These are phyloP conservation scores for Diospyros kaki DNA, from an alignment of 148 eudicot species.

Conservation along the genomic window DNA sequence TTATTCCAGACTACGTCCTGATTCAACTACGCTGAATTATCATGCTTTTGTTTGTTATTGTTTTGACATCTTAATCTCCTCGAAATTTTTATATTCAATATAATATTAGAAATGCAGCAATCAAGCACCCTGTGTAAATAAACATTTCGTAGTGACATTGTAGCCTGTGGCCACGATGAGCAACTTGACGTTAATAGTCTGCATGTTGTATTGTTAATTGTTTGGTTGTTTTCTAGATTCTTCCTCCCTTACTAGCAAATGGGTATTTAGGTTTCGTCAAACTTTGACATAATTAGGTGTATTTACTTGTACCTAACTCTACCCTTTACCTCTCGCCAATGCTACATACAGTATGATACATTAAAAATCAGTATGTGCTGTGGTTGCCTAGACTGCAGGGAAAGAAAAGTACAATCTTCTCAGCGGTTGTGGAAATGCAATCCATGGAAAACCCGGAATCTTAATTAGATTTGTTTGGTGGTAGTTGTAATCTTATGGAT, in stretches of 20 bases:
- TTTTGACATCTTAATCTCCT: slow-evolving; percentile 30
- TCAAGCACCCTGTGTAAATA: not conserved
- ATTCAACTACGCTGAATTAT: slow-evolving; percentile 11
- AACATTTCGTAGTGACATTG: slow-evolving; percentile 2
- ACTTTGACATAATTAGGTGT: not conserved
- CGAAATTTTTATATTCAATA: slow-evolving; percentile 11
- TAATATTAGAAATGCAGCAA: not conserved
- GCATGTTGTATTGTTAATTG: not conserved
- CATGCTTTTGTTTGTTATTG: slow-evolving; percentile 4
- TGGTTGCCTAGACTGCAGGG: not conserved
- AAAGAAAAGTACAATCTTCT: not conserved
- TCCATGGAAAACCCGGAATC: not conserved
- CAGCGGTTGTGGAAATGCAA: not conserved
- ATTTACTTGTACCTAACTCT: not conserved
- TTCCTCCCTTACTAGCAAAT: slow-evolving; percentile 2
- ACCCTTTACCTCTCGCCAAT: not conserved
- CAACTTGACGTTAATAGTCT: not conserved
- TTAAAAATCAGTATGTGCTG: not conserved
- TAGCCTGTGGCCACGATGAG: slow-evolving; percentile 14
- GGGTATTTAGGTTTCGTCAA: slow-evolving; percentile 13
- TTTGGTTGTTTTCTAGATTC: not conserved
- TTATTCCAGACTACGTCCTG: slow-evolving; percentile 8
- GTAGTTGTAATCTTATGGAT: not conserved
- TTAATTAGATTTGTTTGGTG: not conserved
- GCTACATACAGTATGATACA: not conserved